These are phyloP conservation scores for Saprolegnia diclina DNA, from an alignment of 352 stramenopile genomes.

Conservation along the genomic window DNA sequence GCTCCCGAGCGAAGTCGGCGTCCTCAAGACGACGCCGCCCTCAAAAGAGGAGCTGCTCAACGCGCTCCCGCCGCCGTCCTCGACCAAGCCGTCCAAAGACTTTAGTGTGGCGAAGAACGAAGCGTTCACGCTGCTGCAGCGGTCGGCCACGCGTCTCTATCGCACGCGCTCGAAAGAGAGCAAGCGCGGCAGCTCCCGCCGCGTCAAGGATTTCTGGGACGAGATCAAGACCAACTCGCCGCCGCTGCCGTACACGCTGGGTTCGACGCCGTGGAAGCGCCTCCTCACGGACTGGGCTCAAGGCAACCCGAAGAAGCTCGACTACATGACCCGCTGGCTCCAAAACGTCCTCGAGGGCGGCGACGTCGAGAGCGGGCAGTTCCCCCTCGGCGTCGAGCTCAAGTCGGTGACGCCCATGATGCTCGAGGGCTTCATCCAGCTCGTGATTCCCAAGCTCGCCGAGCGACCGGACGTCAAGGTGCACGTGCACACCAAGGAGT, in stretches of 20 bases:
- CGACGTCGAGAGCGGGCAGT: slow-evolving; percentile 79
- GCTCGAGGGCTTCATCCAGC: slow-evolving; percentile 85
- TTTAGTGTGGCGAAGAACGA: slow-evolving; percentile 24
- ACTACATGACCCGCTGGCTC: slow-evolving; percentile 86
- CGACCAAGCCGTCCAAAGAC: not conserved
- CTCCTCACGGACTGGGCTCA: slow-evolving; percentile 82
- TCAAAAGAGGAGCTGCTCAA: slow-evolving; percentile 13
- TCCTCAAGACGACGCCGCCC: slow-evolving; percentile 33
- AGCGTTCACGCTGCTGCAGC: slow-evolving; percentile 22
- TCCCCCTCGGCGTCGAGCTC: slow-evolving; percentile 83
- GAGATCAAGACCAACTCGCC: slow-evolving; percentile 82
- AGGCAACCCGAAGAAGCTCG: slow-evolving; percentile 85
- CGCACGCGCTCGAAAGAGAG: slow-evolving; percentile 20
- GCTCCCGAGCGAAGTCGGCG: slow-evolving; percentile 59
- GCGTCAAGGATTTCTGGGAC: slow-evolving; percentile 85
- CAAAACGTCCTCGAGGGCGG: slow-evolving; percentile 84
- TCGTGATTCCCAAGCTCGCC: slow-evolving; percentile 82
- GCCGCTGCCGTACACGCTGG: slow-evolving; percentile 76
- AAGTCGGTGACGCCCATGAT: slow-evolving; percentile 89
- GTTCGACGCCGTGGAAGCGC: slow-evolving; percentile 81
- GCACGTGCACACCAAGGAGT: slow-evolving; percentile 86
- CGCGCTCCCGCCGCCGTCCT: not conserved
- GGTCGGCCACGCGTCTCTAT: slow-evolving; percentile 17
- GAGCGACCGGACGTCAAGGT: slow-evolving; percentile 80
- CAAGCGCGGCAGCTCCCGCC: slow-evolving; percentile 57